Evolutionary conservation across 176 grass and related monocot species (phyloP).

Genomic region (Oryza brachyantha): DNA sequence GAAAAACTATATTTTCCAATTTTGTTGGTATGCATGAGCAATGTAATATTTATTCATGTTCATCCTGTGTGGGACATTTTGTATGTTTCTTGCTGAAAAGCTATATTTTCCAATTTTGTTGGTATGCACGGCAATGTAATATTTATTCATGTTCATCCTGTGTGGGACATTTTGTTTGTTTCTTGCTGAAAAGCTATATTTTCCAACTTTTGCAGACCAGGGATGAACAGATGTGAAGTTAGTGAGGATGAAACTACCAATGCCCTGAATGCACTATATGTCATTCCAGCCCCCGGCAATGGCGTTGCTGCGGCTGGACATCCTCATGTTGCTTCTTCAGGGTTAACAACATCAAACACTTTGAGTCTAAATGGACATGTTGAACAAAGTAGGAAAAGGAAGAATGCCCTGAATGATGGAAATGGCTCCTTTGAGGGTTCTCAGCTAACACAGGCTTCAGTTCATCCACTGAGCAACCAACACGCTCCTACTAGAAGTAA

Average conservation of each 20-base stretch:
- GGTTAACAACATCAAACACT: constrained; percentile 20
- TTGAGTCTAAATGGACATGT: constrained; percentile 41
- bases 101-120: too few relatives aligned
- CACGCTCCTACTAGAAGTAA: constrained; percentile 38
- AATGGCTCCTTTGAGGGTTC: constrained; percentile 34
- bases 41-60: constrained; percentile 26
- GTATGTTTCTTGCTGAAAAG: too few relatives aligned
- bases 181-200: constrained; percentile 22
- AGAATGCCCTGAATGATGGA: constrained; percentile 38
- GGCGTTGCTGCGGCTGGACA: constrained; percentile 41
- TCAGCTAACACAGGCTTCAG: constrained; percentile 42
- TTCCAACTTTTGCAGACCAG: constrained; percentile 62
- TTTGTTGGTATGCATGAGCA: neutral
- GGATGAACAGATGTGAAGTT: constrained; percentile 84
- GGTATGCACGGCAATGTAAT: neutral
- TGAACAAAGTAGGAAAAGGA: constrained; percentile 56
- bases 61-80: constrained; percentile 5
- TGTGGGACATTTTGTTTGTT: neutral
- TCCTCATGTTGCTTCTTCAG: constrained; percentile 49
- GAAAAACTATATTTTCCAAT: too few relatives aligned
- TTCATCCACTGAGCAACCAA: constrained; percentile 46
- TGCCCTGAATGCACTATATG: constrained; percentile 78
- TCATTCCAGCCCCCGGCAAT: constrained; percentile 44
- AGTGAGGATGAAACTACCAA: constrained; percentile 89
- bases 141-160: constrained; percentile 31